These are phyloP conservation scores for Cubamyces lactineus DNA, from an alignment of 768 basidiomycete species.

Conservation along the genomic window DNA sequence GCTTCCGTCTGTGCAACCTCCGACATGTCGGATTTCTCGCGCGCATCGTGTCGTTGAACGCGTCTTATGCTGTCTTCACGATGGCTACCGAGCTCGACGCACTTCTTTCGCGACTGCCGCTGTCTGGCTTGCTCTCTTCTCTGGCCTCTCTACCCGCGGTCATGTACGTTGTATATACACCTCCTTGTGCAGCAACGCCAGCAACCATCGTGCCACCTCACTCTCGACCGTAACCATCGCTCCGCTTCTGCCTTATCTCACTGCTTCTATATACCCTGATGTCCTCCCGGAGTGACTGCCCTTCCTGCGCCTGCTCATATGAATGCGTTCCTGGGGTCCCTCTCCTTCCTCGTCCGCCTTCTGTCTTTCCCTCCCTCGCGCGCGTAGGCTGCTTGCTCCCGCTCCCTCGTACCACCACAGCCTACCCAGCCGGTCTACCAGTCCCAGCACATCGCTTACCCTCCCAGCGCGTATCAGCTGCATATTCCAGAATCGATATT, in stretches of 20 bases:
- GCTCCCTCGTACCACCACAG: not conserved
- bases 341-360: not conserved
- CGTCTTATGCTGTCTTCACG: not conserved
- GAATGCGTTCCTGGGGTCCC: slow-evolving; percentile 16
- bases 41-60: not conserved
- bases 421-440: not conserved
- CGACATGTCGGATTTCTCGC: slow-evolving; percentile 5
- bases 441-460: not conserved
- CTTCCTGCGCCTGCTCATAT: not conserved
- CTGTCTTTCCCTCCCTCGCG: not conserved
- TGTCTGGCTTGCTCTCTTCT: too few relatives aligned
- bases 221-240: not conserved
- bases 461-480: not conserved
- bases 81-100: too few relatives aligned
- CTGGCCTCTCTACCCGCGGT: too few relatives aligned
- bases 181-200: too few relatives aligned
- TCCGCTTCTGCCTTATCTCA: not conserved
- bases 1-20: not conserved
- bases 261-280: slow-evolving; percentile 6
- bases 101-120: too few relatives aligned
- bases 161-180: too few relatives aligned
- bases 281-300: not conserved
- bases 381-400: not conserved
- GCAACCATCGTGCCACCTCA: not conserved
- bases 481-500: not conserved